Evolutionary conservation across 2,329 filamentous ascomycete species (phyloP).

Genomic region (Moelleriella libera): DNA sequence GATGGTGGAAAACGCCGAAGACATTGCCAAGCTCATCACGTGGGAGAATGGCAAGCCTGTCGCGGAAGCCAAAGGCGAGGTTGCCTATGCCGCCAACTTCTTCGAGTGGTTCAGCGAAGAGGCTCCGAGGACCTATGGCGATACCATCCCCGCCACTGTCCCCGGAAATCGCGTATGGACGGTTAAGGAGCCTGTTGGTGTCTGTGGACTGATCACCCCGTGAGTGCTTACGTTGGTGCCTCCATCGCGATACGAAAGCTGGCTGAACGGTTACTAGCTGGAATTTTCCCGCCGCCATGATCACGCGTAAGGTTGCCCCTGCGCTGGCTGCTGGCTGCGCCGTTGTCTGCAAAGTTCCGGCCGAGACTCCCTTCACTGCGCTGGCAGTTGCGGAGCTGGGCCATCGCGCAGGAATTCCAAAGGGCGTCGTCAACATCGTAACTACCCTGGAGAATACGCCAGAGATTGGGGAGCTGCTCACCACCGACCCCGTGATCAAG

Average conservation of each 20-base stretch:
- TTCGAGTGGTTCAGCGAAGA: slow-evolving; percentile 75
- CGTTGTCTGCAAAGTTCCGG: slow-evolving; percentile 80
- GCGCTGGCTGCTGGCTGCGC: slow-evolving; percentile 91
- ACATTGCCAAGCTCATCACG: slow-evolving; percentile 71
- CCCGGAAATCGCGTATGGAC: slow-evolving; percentile 65
- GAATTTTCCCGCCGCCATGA: slow-evolving; percentile 77
- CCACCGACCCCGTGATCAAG: slow-evolving; percentile 56
- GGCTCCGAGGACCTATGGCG: slow-evolving; percentile 59
- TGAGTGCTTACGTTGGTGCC: slow-evolving; percentile 10
- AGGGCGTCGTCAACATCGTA: slow-evolving; percentile 81
- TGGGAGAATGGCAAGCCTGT: slow-evolving; percentile 84
- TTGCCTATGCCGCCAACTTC: slow-evolving; percentile 59
- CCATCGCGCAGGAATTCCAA: slow-evolving; percentile 74
- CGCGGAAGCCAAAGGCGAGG: slow-evolving; percentile 60
- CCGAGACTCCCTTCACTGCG: slow-evolving; percentile 84
- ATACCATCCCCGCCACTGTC: slow-evolving; percentile 56
- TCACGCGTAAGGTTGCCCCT: slow-evolving; percentile 55
- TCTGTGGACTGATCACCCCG: slow-evolving; percentile 71
- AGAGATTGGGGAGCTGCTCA: slow-evolving; percentile 63
- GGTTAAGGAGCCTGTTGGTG: slow-evolving; percentile 71
- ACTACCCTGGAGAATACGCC: slow-evolving; percentile 68
- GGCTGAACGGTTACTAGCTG: slow-evolving; percentile 29
- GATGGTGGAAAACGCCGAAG: slow-evolving; percentile 63
- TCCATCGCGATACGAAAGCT: no score
- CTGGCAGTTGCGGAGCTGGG: slow-evolving; percentile 80